A percentile compares a stretch with the other conserved stretches of the same genome.
Evolutionary conservation across 78 protist genomes (phyloP).

Genomic region (Capsaspora owczarzaki): DNA sequence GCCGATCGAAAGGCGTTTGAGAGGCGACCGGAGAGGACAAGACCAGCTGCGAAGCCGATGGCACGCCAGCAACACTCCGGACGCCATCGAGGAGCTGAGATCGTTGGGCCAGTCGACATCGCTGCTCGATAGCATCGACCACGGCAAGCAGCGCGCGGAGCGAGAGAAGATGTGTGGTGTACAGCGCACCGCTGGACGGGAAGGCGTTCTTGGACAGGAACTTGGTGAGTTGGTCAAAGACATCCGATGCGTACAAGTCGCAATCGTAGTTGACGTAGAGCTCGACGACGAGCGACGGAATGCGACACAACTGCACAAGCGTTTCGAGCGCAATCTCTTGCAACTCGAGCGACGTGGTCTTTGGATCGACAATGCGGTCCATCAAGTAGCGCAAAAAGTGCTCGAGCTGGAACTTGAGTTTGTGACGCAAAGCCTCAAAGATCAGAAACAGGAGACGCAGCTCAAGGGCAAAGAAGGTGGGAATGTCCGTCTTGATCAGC

Average conservation of each 20-base stretch:
- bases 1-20: too few relatives aligned
- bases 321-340: background rate
- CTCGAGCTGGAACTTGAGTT: slow-evolving; percentile 40
- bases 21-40: too few relatives aligned
- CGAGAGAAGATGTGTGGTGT: slow-evolving; percentile 29
- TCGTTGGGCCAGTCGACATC: too few relatives aligned
- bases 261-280: slow-evolving; percentile 92
- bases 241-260: slow-evolving; percentile 49
- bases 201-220: slow-evolving; percentile 49
- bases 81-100: too few relatives aligned
- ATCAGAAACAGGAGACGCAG: slow-evolving; percentile 32
- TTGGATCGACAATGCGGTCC: background rate
- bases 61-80: too few relatives aligned
- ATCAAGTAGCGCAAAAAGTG: background rate
- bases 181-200: background rate
- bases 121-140: slow-evolving; percentile 9
- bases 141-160: slow-evolving; percentile 35
- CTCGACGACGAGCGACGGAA: slow-evolving; percentile 75
- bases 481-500: background rate
- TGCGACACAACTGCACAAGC: slow-evolving; percentile 44
- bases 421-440: slow-evolving; percentile 10
- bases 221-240: slow-evolving; percentile 61
- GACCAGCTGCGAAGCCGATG: too few relatives aligned
- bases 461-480: background rate
- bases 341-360: background rate